Conservation (phyloP, 495 filamentous ascomycete genomes). For the Penicillium fimorum region DNA sequence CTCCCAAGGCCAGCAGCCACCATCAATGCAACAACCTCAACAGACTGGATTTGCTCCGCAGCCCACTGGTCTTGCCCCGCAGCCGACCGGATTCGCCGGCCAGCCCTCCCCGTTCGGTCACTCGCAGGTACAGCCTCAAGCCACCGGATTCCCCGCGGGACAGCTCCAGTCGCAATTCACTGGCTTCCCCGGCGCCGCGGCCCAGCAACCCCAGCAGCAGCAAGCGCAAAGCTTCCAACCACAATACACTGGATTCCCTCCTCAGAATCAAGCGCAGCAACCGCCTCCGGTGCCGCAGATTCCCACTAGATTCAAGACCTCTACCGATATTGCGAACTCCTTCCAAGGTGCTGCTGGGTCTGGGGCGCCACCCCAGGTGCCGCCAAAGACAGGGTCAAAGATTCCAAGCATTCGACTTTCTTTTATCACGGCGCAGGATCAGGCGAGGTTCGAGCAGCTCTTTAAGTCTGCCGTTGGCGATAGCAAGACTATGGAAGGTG, state of each 20-base stretch:
- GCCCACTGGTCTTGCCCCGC: slow-evolving; percentile 51
- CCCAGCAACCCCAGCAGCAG: slow-evolving; percentile 46
- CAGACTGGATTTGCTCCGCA: slow-evolving; percentile 47
- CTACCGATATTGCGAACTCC: slow-evolving; percentile 80
- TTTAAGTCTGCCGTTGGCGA: slow-evolving; percentile 95
- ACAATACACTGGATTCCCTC: slow-evolving; percentile 43
- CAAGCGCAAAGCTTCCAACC: slow-evolving; percentile 30
- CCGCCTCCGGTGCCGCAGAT: slow-evolving; percentile 50
- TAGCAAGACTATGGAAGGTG: slow-evolving; percentile 79
- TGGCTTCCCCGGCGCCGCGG: slow-evolving; percentile 49
- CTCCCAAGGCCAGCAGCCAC: slow-evolving; percentile 49
- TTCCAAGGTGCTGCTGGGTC: slow-evolving; percentile 53
- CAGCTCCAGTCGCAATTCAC: slow-evolving; percentile 63
- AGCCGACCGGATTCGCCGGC: slow-evolving; percentile 53
- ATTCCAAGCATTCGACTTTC: slow-evolving; percentile 96
- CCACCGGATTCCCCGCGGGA: slow-evolving; percentile 58
- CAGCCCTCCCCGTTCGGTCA: slow-evolving; percentile 32
- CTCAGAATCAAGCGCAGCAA: slow-evolving; percentile 31
- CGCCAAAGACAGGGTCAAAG: slow-evolving; percentile 56
- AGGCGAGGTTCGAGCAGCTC: slow-evolving; percentile 95
- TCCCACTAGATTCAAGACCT: slow-evolving; percentile 60
- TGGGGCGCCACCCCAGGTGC: slow-evolving; percentile 49
- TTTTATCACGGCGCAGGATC: slow-evolving; percentile 93
- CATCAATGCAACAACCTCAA: slow-evolving; percentile 53
- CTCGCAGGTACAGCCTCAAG: slow-evolving; percentile 51